Evolutionary conservation across 345 rosid species (phyloP), one percentile per base, ranked within the genome.

Genomic region (Pistacia atlantica): DNA sequence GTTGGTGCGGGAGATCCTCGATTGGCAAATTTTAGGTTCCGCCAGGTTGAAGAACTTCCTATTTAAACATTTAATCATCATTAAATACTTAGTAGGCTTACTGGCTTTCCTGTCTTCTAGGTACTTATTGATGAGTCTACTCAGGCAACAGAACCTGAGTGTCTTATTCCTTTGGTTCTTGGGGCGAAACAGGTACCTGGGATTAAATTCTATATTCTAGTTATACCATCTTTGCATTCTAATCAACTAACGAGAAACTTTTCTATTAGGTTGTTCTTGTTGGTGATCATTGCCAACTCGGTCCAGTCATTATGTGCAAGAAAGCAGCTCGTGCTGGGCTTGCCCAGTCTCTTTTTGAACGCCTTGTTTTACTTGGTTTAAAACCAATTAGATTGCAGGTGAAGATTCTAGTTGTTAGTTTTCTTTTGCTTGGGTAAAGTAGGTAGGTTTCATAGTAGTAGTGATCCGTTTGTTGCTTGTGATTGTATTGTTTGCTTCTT

Each of bases 1-100:
- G 98, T 91, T 76, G 99, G 99, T 83, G 98, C 99, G 81, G 99
- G 97, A 77, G 99, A 97, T 88, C 99, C 97, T 73, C 92, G 99
- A 48, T 81, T 97, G 77, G 85, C 97, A 74, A 97, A 97, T 85
- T 94, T 94, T 87, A 89, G 99, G 86, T 97, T 97, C 75, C 98
- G 98, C 78, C 98, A 97, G 99, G 99, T 97, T 58, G 80, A 78
- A 62, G 48, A 65, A 22, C 45, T 48, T 67, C 45, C 33, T 31
- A 55, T 52, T 28, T 33, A 46, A 55, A 22, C 58, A 75, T 66
- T 63, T 72, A 31, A 56, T 20, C 60, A 45, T 60, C 20, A 69
- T 64, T 42, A 37, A 65, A 65, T 51, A 17, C 28, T 77, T 63
- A 57, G 75, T 58, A 42, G 66, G 49, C 88, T 83, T 78, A 75